A percentile compares a stretch with the other conserved stretches of the same genome.
These are phyloP conservation scores for Ceratobasidium sp. DNA, from an alignment of 1,284 basidiomycete species.

Conservation along the genomic window DNA sequence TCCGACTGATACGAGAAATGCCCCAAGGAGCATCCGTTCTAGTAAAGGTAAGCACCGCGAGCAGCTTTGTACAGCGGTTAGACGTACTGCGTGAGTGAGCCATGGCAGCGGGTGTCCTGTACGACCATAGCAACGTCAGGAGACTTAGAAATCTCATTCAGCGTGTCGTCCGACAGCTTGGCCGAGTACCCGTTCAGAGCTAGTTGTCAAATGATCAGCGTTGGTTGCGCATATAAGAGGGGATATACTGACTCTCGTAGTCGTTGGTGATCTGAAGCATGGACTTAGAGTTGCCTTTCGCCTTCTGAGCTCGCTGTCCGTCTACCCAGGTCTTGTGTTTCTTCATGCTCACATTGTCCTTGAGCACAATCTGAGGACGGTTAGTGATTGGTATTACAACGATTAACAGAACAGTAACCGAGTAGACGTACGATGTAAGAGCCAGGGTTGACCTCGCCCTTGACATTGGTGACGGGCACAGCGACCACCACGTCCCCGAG, in stretches of 20 bases:
- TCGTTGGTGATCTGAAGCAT: slow-evolving; percentile 7
- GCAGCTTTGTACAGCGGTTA: background rate
- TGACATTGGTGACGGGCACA: background rate
- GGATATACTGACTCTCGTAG: slow-evolving; percentile 12
- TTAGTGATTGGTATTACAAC: background rate
- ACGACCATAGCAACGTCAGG: slow-evolving; percentile 47
- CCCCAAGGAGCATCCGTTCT: slow-evolving; percentile 38
- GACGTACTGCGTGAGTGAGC: slow-evolving; percentile 11
- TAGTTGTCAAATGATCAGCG: background rate
- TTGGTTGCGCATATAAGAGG: no score
- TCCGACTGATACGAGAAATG: slow-evolving; percentile 34
- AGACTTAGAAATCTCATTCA: slow-evolving; percentile 27
- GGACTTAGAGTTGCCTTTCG: slow-evolving; percentile 7
- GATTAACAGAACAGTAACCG: background rate
- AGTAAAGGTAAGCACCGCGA: background rate
- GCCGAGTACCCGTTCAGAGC: slow-evolving; percentile 44
- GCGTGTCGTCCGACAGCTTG: slow-evolving; percentile 39
- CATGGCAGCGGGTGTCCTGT: slow-evolving; percentile 14
- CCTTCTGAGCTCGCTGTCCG: background rate
- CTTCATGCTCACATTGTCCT: slow-evolving; percentile 4
- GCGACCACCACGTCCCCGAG: background rate
- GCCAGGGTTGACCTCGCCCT: background rate
- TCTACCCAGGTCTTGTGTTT: slow-evolving; percentile 33
- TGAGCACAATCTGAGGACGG: slow-evolving; percentile 17
- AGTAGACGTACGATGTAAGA: slow-evolving; percentile 26